Evolutionary conservation across 2,329 filamentous ascomycete species (phyloP), one percentile per base, ranked within the genome.

Genomic region (Trichoderma sp.): DNA sequence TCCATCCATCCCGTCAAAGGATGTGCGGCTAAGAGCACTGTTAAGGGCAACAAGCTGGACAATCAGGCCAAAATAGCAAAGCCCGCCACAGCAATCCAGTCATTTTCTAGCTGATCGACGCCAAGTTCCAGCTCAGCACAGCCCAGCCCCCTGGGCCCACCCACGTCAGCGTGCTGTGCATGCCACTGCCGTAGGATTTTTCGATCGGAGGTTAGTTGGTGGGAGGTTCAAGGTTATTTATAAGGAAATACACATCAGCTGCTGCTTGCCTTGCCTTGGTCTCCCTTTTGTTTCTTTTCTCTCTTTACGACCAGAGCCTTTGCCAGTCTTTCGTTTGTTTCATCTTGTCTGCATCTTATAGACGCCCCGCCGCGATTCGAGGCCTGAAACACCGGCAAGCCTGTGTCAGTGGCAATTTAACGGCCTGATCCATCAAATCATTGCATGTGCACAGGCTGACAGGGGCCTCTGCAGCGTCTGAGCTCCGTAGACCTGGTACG

Each of bases 61-160:
- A 62, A 69, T 33, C 41, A 11, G 41, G 50, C 29, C 71, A 65
- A 73, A 63, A 50, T 65, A 73, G 41, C 71, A 64, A 45, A 16
- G 16, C 62, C 35, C 35, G 62, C 35, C 31, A 38, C 35, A 9
- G 21, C 62, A 65, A 16, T 65, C 35, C 31, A 64, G 62, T 16
- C 29, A 38, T 41, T 65, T 24, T 38, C 33, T 65, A 12, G 33
- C 35, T 21, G 59, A 72, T 73, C 67, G 71, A 56, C 59, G 45
- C 62, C 66, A 53, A 74, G 45, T 14, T 50, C 63, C 38, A 63
- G 31, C 50, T 24, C 63, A 66, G 35, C 74, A 75, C 74, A 75
- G 74, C 74, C 74, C 74, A 60, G 62, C 68, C 33, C 60, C 71
- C 29, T 74, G 63, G 73, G 29, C 59, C 73, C 73, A 75, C 59